Evolutionary conservation across 192 early-diverging fungal genomes (phyloP).

Genomic region (Mortierella hygrophila): DNA sequence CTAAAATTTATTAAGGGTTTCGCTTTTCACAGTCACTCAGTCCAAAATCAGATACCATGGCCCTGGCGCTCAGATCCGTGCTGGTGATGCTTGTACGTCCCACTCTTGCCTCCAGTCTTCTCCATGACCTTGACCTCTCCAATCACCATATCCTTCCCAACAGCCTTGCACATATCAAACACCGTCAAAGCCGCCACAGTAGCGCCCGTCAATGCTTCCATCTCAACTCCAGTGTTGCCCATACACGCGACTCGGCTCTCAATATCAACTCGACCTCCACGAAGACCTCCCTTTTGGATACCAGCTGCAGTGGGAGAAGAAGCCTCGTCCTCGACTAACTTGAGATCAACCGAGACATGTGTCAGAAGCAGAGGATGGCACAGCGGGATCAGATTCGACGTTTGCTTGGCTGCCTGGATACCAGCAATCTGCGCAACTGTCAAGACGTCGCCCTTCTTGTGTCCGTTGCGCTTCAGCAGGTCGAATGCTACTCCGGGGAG

Average conservation of each 20-base stretch:
- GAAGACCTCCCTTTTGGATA: neutral
- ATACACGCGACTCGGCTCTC: constrained; percentile 76
- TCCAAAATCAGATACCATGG: constrained; percentile 11
- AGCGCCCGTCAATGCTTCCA: constrained; percentile 87
- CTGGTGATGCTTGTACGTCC: constrained; percentile 58
- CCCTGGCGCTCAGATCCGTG: constrained; percentile 7
- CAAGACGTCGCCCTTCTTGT: constrained; percentile 92
- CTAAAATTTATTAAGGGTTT: constrained; percentile 8
- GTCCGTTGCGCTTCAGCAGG: constrained; percentile 71
- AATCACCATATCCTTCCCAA: constrained; percentile 86
- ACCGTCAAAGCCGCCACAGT: constrained; percentile 87
- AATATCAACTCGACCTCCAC: constrained; percentile 71
- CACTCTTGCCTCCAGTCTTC: constrained; percentile 92
- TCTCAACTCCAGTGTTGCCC: constrained; percentile 92
- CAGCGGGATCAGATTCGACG: constrained; percentile 85
- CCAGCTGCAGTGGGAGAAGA: neutral
- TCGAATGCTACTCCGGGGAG: constrained; percentile 76
- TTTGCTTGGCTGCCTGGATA: constrained; percentile 91
- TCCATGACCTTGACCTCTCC: constrained; percentile 76
- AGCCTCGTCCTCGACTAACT: constrained; percentile 57
- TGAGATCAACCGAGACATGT: constrained; percentile 77
- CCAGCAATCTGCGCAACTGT: constrained; percentile 91
- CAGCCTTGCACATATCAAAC: constrained; percentile 98
- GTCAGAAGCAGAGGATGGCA: constrained; percentile 86
- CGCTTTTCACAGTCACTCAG: neutral